Base-by-base conservation (phyloP, 2,329 filamentous ascomycete species). In the Hypoxylon sp. region DNA sequence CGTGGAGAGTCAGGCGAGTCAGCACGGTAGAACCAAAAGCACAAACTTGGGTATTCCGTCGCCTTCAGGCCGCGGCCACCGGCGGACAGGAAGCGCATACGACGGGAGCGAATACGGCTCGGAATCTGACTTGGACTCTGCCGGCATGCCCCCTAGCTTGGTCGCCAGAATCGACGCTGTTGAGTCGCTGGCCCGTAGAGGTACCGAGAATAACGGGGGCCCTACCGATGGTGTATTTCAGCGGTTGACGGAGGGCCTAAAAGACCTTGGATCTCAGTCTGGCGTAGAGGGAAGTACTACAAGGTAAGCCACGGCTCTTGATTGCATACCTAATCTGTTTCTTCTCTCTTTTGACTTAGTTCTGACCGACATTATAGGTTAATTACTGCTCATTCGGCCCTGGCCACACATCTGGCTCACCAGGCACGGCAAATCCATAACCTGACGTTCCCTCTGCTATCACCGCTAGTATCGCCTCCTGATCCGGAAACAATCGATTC, bases 341-440 rank as follows among this genome's bases (percentile, higher is more conserved):
- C 18, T 7, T 3, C 9, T 11, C n/a, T 47, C 35, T 37, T 54
- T 31, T 45, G 46, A 33, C 55, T 6, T 20, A 24, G 10, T 18
- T n/a, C 9, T 13, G 37, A 24, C 46, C 38, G n/a, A 31, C 31
- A n/a, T 37, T 18, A 23, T 67, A 92, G 89, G 69, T 78, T 92
- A 62, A 90, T 90, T 71, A 92, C 89, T 38, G 87, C 89, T 27
- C 88, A 92, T 72, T 85, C 88, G 23, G 88, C 89, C 11, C 78
- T 92, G 45, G 87, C 89, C 42, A 89, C 89, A 17, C 89, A 95
- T 69, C 79, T 94, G 40, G 81, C 82, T 11, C 87, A 92, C 73
- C 90, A 94, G 75, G 88, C 89, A 46, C 88, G 90, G 50, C 86
- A 88, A 60, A 78, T 95, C 8, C 89, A 92, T 66, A 88, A 87